These are phyloP conservation scores for Aureobasidium vineae DNA, from an alignment of 2,329 filamentous ascomycete species.

Conservation along the genomic window DNA sequence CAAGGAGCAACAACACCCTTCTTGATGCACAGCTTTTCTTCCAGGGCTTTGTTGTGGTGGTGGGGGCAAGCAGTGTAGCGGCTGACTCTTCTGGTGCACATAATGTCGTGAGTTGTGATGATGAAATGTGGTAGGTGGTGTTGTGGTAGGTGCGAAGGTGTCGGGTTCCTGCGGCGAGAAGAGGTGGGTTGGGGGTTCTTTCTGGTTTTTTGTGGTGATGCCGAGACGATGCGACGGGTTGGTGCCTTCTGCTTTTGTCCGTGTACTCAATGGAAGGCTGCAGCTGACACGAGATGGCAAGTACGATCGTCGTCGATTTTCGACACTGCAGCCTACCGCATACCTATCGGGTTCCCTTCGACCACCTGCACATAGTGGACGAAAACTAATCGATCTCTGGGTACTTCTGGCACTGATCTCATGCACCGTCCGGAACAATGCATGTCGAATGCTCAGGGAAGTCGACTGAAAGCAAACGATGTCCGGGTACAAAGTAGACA, in stretches of 20 bases:
- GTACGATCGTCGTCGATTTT: not conserved
- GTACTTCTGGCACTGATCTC: no score
- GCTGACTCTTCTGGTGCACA: constrained; percentile 7
- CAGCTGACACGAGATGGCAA: not conserved
- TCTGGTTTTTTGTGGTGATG: not conserved
- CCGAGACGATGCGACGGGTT: not conserved
- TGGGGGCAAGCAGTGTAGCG: not conserved
- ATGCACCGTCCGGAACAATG: no score
- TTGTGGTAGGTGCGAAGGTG: not conserved
- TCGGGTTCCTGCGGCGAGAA: not conserved
- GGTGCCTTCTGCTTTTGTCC: not conserved
- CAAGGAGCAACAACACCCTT: not conserved
- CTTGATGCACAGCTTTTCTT: constrained; percentile 1
- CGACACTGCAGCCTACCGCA: not conserved
- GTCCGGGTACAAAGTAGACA: no score
- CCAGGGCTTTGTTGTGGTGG: not conserved
- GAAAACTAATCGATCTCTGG: no score
- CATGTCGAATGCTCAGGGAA: no score
- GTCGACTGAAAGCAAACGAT: no score
- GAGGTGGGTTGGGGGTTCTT: not conserved
- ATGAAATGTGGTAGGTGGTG: not conserved
- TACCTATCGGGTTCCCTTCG: no score
- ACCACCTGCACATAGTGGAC: no score
- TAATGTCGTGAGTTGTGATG: not conserved
- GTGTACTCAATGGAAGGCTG: not conserved